A percentile compares a stretch with the other conserved stretches of the same genome.
Conservation (phyloP, 1,284 basidiomycete genomes). For the Ustilago bromivora region DNA sequence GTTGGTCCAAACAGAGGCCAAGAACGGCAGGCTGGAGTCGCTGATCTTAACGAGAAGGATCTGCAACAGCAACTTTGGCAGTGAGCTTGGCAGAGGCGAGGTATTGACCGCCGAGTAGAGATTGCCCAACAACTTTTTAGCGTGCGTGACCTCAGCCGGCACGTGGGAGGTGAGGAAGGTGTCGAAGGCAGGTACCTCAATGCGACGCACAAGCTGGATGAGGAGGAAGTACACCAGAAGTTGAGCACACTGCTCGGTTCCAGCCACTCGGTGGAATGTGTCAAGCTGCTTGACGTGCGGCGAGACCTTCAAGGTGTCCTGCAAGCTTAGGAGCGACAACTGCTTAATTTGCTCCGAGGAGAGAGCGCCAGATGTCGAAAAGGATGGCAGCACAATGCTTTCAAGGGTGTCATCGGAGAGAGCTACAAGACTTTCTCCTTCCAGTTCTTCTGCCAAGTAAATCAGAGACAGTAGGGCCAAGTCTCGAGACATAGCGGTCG, state of each 20-base stretch:
- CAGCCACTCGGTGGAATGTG: slow-evolving; percentile 20
- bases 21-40: slow-evolving; percentile 82
- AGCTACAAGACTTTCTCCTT: slow-evolving; percentile 16
- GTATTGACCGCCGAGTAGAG: slow-evolving; percentile 50
- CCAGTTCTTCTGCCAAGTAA: slow-evolving; percentile 20
- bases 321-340: slow-evolving; percentile 11
- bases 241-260: slow-evolving; percentile 30
- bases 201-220: slow-evolving; percentile 36
- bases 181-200: slow-evolving; percentile 28
- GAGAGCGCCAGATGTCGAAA: slow-evolving; percentile 13
- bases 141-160: slow-evolving; percentile 19
- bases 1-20: slow-evolving; percentile 77
- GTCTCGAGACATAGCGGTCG: slow-evolving; percentile 26
- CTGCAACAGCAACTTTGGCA: slow-evolving; percentile 37
- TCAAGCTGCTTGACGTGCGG: slow-evolving; percentile 29
- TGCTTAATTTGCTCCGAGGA: slow-evolving; percentile 25
- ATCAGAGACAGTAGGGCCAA: slow-evolving; percentile 38
- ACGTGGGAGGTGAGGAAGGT: slow-evolving; percentile 35
- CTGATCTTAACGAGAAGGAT: slow-evolving; percentile 78
- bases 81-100: slow-evolving; percentile 15
- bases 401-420: slow-evolving; percentile 23
- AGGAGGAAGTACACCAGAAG: slow-evolving; percentile 30
- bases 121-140: slow-evolving; percentile 25
- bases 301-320: slow-evolving; percentile 24
- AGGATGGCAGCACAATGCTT: slow-evolving; percentile 20